phyloP scores from a whole-genome alignment of 2,329 filamentous ascomycete species.

The Orbilia quercus region DNA sequence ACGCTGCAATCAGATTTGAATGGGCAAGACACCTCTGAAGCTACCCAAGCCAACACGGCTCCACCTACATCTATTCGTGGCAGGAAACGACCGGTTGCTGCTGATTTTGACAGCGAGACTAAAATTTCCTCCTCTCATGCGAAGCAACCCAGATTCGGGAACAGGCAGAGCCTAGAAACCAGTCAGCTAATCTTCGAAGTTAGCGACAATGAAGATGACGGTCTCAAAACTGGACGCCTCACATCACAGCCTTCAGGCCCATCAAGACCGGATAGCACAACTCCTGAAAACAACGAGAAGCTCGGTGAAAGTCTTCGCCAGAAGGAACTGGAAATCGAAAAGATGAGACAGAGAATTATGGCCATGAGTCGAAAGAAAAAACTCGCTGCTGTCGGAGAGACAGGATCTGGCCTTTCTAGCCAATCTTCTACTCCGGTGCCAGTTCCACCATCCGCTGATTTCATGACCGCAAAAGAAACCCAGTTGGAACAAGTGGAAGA shows the following conservation, averaged over 20 bases:
- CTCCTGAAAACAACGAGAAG: conserved; percentile 62
- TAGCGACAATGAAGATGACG: conserved; percentile 76
- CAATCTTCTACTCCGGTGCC: conserved; percentile 38
- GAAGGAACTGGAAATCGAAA: conserved; percentile 72
- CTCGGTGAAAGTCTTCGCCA: conserved; percentile 64
- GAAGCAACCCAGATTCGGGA: conserved; percentile 69
- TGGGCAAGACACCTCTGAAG: conserved; percentile 1
- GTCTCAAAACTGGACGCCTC: conserved; percentile 64
- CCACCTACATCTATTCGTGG: conserved; percentile 14
- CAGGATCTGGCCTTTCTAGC: conserved; percentile 24
- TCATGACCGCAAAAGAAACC: conserved; percentile 12
- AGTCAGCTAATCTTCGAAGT: conserved; percentile 82
- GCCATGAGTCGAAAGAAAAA: conserved; percentile 54
- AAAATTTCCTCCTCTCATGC: conserved; percentile 59
- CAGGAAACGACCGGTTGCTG: conserved; percentile 73
- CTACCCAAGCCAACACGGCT: conserved; percentile 1
- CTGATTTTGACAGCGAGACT: conserved; percentile 74
- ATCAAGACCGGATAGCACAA: conserved; percentile 63
- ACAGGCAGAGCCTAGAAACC: conserved; percentile 67
- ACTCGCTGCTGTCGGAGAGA: conserved; percentile 10
- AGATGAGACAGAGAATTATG: conserved; percentile 67
- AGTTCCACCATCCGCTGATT: conserved; percentile 7
- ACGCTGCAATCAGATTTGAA: neutral
- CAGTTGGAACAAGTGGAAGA: conserved; percentile 45
- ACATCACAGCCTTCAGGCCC: conserved; percentile 62